These are phyloP conservation scores for Eutrema salsugineum DNA, from an alignment of 441 rosid species.

Conservation along the genomic window DNA sequence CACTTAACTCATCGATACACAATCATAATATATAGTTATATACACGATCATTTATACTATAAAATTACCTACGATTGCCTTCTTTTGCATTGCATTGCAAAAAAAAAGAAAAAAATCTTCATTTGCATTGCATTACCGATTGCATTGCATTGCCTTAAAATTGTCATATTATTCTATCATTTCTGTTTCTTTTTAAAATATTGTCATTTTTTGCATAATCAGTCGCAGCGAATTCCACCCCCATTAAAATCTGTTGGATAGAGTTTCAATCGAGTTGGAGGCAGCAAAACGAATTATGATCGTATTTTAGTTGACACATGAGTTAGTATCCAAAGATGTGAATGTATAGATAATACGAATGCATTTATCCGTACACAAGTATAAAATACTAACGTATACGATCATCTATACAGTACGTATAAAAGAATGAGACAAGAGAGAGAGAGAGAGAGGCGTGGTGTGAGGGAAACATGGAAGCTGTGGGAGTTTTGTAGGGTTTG, in stretches of 20 bases:
- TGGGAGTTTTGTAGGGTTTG: slow-evolving; percentile 50
- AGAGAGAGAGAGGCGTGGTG: slow-evolving; percentile 56
- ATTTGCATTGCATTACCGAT: background rate
- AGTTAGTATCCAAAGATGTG: background rate
- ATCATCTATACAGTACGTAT: slow-evolving; percentile 4
- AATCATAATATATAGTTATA: background rate
- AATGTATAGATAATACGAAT: background rate
- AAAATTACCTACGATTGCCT: background rate
- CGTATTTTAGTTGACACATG: background rate
- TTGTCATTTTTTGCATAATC: background rate
- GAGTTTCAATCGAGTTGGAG: background rate
- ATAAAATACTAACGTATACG: background rate
- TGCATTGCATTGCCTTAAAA: too few species aligned
- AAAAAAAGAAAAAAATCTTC: too few species aligned
- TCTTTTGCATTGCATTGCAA: background rate
- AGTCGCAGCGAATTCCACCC: background rate
- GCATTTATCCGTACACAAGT: background rate
- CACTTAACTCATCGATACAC: background rate
- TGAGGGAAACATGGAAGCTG: slow-evolving; percentile 64
- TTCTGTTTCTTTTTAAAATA: background rate
- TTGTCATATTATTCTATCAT: background rate
- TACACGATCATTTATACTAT: background rate
- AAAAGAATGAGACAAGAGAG: slow-evolving; percentile 31
- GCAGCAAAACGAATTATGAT: background rate
- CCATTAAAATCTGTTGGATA: background rate